Evolutionary conservation across 106 monocot genomes (phyloP).

Genomic region (Iris macrosiphon): DNA sequence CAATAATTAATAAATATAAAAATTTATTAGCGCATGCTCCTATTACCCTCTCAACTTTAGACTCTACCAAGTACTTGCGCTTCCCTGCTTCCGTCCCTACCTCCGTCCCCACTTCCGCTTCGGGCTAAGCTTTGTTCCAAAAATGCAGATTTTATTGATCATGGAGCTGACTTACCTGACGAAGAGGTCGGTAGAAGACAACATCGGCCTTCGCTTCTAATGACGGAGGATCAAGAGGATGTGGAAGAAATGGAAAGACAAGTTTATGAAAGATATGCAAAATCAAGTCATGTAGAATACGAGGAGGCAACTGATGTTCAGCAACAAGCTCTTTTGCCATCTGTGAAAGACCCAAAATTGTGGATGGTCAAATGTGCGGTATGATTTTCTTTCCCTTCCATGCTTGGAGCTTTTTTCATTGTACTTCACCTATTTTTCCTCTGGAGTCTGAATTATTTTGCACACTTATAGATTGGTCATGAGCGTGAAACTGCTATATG

Average conservation of each 20-base stretch:
- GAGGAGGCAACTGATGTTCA: constrained; percentile 90
- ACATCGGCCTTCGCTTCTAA: constrained; percentile 41
- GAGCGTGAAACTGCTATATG: constrained; percentile 86
- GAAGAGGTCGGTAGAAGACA: constrained; percentile 47
- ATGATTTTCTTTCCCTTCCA: constrained; percentile 4
- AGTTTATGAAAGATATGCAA: constrained; percentile 70
- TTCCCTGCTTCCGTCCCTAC: too few species aligned
- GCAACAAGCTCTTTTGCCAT: constrained; percentile 88
- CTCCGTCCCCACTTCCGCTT: too few species aligned
- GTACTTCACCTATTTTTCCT: background rate
- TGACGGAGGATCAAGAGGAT: constrained; percentile 77
- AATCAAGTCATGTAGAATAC: constrained; percentile 65
- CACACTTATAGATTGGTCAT: constrained; percentile 54
- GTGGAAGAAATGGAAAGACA: constrained; percentile 74
- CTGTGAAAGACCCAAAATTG: constrained; percentile 85
- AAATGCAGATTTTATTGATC: constrained; percentile 74
- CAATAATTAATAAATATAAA: too few species aligned
- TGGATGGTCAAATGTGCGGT: constrained; percentile 98
- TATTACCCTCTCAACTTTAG: too few species aligned
- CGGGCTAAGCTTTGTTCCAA: background rate
- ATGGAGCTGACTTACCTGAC: constrained; percentile 69
- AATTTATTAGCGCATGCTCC: too few species aligned
- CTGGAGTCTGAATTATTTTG: too few species aligned
- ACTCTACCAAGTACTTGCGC: too few species aligned
- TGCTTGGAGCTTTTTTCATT: background rate